phyloP scores from a whole-genome alignment of 2,329 filamentous ascomycete genomes.

The Allantophomopsis lycopodina region DNA sequence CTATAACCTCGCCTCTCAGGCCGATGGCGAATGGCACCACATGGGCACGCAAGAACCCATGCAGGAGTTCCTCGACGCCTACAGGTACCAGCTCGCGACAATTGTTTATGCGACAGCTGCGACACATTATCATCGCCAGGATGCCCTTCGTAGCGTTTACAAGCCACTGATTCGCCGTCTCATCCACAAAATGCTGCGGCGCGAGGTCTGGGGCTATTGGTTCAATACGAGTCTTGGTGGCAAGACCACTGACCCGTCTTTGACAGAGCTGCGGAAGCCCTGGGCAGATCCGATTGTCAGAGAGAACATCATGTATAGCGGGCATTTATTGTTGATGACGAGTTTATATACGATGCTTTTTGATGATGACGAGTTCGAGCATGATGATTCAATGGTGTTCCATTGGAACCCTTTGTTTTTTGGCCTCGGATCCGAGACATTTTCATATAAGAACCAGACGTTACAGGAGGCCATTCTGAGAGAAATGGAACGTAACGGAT shows the following conservation, averaged over 20 bases:
- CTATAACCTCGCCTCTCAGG: constrained; percentile 18
- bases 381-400: constrained; percentile 18
- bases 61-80: constrained; percentile 17
- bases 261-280: constrained; percentile 23
- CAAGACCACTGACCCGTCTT: constrained; percentile 19
- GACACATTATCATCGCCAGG: constrained; percentile 24
- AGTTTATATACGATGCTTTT: constrained; percentile 27
- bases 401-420: constrained; percentile 24
- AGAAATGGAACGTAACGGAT: constrained; percentile 23
- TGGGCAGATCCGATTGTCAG: constrained; percentile 25
- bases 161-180: constrained; percentile 19
- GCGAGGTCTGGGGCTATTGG: constrained; percentile 28
- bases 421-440: constrained; percentile 22
- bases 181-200: constrained; percentile 26
- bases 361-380: constrained; percentile 24
- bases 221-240: constrained; percentile 23
- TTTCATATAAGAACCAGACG: constrained; percentile 17
- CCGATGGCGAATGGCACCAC: constrained; percentile 16
- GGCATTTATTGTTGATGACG: constrained; percentile 24
- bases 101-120: constrained; percentile 23
- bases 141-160: constrained; percentile 19
- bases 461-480: constrained; percentile 21
- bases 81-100: constrained; percentile 25
- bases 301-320: constrained; percentile 29
- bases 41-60: constrained; percentile 21